Evolutionary conservation across 305 asterid genomes (phyloP).

Genomic region (Fraxinus paxiana): DNA sequence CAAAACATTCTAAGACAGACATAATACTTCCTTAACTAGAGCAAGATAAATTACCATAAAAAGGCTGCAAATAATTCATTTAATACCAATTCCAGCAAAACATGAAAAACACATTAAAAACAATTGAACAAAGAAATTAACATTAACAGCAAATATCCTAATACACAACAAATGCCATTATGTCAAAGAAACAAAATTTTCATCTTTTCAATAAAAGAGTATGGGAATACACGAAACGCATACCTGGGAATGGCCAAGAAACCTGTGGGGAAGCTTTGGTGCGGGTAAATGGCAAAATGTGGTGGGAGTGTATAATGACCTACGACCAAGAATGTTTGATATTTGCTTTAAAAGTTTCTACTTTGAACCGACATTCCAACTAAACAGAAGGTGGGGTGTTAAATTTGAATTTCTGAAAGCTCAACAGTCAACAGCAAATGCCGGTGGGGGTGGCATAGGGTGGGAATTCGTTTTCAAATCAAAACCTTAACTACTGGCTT

Average conservation of each 20-base stretch:
- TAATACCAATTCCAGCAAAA: not conserved
- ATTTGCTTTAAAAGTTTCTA: conserved; percentile 6
- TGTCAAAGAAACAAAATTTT: not conserved
- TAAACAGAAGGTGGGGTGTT: conserved; percentile 34
- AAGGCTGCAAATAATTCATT: not conserved
- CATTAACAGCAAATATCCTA: not conserved
- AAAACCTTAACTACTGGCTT: not conserved
- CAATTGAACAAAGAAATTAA: not conserved
- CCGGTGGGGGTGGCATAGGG: not conserved
- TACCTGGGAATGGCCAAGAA: conserved; percentile 18
- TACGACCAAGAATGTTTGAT: conserved; percentile 16
- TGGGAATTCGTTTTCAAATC: not conserved
- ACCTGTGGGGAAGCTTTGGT: not conserved
- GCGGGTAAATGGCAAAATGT: not conserved
- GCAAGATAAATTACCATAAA: not conserved
- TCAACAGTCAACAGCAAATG: conserved; percentile 17
- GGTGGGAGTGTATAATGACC: not conserved
- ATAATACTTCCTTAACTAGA: not conserved
- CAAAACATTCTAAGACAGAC: not conserved
- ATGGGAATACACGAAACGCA: not conserved
- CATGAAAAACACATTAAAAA: not conserved
- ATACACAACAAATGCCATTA: not conserved
- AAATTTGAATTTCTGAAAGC: conserved; percentile 35
- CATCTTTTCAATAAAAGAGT: not conserved
- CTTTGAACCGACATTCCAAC: conserved; percentile 50